A percentile compares a stretch with the other conserved stretches of the same genome.
Conservation (phyloP, 2,329 filamentous ascomycete genomes). For the Colletotrichum plurivorum region DNA sequence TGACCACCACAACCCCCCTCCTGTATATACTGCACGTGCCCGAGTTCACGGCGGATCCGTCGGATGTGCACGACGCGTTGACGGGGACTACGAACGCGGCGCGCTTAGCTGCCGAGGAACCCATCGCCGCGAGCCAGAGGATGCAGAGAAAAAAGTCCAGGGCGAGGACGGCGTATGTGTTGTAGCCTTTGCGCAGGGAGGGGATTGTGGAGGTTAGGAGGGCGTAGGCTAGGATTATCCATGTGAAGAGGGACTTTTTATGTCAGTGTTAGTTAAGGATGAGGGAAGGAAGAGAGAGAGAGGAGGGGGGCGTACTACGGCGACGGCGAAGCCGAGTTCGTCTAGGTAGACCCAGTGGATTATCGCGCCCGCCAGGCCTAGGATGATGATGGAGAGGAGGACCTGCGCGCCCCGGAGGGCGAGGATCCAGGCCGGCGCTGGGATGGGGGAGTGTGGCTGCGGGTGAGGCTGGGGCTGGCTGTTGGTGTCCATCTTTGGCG, state of each 20-base stretch:
- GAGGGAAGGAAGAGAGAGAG: not conserved
- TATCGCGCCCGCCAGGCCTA: slow-evolving; percentile 58
- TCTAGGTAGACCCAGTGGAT: slow-evolving; percentile 58
- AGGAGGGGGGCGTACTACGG: slow-evolving; percentile 52
- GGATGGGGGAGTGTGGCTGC: slow-evolving; percentile 44
- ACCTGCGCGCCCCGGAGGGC: slow-evolving; percentile 57
- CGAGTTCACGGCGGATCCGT: slow-evolving; percentile 57
- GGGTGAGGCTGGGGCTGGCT: slow-evolving; percentile 13
- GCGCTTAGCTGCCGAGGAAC: slow-evolving; percentile 56
- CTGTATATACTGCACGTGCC: slow-evolving; percentile 52
- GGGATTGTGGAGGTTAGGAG: slow-evolving; percentile 57
- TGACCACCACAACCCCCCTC: slow-evolving; percentile 52
- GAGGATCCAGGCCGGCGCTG: slow-evolving; percentile 60
- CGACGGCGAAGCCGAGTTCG: slow-evolving; percentile 56
- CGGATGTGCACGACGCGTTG: slow-evolving; percentile 48
- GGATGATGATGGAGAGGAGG: slow-evolving; percentile 57
- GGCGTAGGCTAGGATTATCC: slow-evolving; percentile 58
- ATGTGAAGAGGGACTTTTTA: slow-evolving; percentile 60
- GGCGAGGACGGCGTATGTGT: slow-evolving; percentile 59
- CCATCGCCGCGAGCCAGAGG: slow-evolving; percentile 63
- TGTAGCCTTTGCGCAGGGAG: slow-evolving; percentile 53
- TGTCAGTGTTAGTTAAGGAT: not conserved
- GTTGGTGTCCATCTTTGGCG: not conserved
- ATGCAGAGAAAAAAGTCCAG: slow-evolving; percentile 61
- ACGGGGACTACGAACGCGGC: slow-evolving; percentile 52